Base-by-base conservation (phyloP, 2,329 filamentous ascomycete species). In the Myriosclerotinia duriaeana region DNA sequence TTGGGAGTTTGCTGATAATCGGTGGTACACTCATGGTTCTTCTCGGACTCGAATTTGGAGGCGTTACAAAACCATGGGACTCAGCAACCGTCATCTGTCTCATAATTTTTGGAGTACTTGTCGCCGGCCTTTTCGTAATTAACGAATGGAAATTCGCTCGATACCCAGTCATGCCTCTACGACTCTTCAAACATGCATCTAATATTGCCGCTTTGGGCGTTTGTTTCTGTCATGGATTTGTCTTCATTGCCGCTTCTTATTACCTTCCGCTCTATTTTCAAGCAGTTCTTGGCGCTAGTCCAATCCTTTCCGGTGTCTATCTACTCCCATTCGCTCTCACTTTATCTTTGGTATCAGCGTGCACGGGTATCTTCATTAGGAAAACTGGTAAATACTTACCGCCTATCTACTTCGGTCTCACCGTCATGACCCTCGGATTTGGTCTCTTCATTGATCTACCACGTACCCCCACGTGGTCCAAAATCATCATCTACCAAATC, bases 21-120 rank as follows among this genome's bases (percentile, higher is more conserved):
- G 90, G 89, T 53, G 91, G 89, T 26, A 93, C 91, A 0, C 81
- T 96, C 26, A 94, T 96, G 91, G 82, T 96, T 70, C 85, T 97
- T 5, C 86, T 97, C 53, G 93, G 92, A 0, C 85, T 97, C 14
- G 89, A 96, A 74, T 92, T 94, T 69, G 93, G 93, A 65, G 93
- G 92, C 59, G 85, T 92, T 62, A 82, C 83, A 30, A 86, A 85
- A 70, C 89, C 93, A 1, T 92, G 75, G 76, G 50, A 58, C 30
- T 76, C 75, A 14, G 69, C 71, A 5, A 74, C 65, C 8, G 75
- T 77, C 3, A 71, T 77, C 53, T 76, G 74, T 67, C 61, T 77
- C 85, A 88, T 62, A 87, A 91, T 62, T 82, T 91, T 53, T 84
- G 89, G 60, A 84, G 74, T 85, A 34, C 66, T 90, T 38, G 79